Evolutionary conservation across 306 rosid species (phyloP).

Genomic region (Cucurbita pepo): DNA sequence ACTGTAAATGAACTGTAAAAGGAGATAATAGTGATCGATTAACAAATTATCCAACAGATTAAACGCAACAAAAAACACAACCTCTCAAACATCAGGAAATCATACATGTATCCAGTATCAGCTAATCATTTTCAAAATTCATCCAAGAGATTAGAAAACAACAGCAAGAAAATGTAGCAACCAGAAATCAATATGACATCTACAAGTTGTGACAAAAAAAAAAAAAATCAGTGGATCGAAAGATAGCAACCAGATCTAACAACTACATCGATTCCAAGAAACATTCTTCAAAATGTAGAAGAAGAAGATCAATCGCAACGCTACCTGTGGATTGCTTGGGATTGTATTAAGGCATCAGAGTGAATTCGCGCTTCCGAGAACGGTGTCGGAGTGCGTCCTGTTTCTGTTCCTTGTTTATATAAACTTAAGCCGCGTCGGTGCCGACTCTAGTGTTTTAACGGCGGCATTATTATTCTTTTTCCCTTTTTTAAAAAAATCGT

Average conservation of each 20-base stretch:
- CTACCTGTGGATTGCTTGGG: background rate
- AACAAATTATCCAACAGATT: background rate
- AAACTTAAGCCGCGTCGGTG: slow-evolving; percentile 41
- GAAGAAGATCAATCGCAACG: background rate
- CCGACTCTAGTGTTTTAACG: slow-evolving; percentile 50
- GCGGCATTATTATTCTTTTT: background rate
- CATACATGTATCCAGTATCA: background rate
- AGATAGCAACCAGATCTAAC: background rate
- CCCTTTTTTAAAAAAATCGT: background rate
- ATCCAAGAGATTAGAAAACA: background rate
- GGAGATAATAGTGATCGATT: background rate
- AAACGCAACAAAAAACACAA: background rate
- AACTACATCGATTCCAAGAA: background rate
- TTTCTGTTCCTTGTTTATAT: slow-evolving; percentile 24
- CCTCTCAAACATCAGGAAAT: background rate
- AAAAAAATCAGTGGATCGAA: background rate
- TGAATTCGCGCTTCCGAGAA: background rate
- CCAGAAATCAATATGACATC: background rate
- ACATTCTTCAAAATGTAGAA: background rate
- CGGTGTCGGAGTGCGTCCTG: background rate
- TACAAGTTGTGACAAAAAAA: background rate
- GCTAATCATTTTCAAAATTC: background rate
- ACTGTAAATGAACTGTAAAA: background rate
- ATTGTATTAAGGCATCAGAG: slow-evolving; percentile 1
- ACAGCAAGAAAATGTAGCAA: background rate